Evolutionary conservation across 345 rosid species (phyloP).

Genomic region (Anastatica hierochuntica): DNA sequence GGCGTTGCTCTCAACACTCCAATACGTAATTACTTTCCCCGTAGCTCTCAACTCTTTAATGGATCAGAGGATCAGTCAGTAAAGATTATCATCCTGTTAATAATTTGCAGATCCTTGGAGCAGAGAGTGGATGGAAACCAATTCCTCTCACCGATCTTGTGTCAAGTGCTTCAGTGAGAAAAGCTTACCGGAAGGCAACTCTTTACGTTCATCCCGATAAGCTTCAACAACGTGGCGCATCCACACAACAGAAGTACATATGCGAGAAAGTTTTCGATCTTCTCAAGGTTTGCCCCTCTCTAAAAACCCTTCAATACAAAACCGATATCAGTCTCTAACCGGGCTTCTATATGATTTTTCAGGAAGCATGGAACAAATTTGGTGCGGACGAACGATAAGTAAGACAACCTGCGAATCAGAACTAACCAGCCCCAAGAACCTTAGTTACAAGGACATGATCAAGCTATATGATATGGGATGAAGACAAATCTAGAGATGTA

Average conservation of each 20-base stretch:
- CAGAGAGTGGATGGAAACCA: conserved; percentile 92
- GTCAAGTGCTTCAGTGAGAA: conserved; percentile 63
- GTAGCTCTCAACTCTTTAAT: neutral
- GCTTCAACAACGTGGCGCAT: conserved; percentile 95
- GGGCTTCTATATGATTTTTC: conserved; percentile 5
- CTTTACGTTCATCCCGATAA: conserved; percentile 90
- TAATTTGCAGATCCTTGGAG: conserved; percentile 76
- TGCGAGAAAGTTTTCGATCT: conserved; percentile 97
- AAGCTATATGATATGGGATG: conserved; percentile 5
- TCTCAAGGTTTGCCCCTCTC: conserved; percentile 48
- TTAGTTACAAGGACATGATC: neutral
- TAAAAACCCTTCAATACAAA: no score
- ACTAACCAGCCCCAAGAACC: conserved; percentile 2
- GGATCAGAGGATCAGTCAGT: neutral
- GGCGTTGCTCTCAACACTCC: conserved; percentile 85
- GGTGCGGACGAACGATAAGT: conserved; percentile 43
- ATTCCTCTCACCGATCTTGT: conserved; percentile 70
- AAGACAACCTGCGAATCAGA: neutral
- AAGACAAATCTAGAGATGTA: conserved; percentile 26
- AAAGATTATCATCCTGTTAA: neutral
- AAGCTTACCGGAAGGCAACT: conserved; percentile 86
- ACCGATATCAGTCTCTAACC: neutral
- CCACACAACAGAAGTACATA: conserved; percentile 70
- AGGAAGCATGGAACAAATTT: conserved; percentile 77
- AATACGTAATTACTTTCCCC: conserved; percentile 42